These are phyloP conservation scores for Saturnispora ahearnii DNA, from an alignment of 805 yeast species.

Conservation along the genomic window DNA sequence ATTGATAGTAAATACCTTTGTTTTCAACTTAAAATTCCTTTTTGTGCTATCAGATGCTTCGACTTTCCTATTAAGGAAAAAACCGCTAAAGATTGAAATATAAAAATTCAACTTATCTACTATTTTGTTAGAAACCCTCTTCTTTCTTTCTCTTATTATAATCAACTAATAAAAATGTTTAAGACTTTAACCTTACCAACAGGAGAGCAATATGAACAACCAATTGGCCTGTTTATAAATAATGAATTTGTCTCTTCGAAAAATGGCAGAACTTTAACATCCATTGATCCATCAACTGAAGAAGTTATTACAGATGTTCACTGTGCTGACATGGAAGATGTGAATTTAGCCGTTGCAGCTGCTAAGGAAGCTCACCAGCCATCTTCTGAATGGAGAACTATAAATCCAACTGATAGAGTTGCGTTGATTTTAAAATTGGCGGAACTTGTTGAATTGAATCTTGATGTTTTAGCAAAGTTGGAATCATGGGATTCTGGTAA, in stretches of 20 bases:
- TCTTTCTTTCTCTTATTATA: not conserved
- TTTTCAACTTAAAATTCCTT: too few relatives aligned
- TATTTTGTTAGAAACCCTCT: too few relatives aligned
- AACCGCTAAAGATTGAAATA: not conserved
- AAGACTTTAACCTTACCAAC: conserved; percentile 31
- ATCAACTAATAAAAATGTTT: not conserved
- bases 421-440: conserved; percentile 38
- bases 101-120: too few relatives aligned
- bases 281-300: conserved; percentile 43
- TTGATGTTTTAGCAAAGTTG: conserved; percentile 40
- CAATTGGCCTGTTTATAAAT: conserved; percentile 55
- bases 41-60: too few relatives aligned
- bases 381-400: conserved; percentile 34
- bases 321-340: conserved; percentile 39
- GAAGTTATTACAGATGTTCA: conserved; percentile 37
- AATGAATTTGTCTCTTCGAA: conserved; percentile 35
- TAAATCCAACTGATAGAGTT: conserved; percentile 33
- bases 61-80: not conserved
- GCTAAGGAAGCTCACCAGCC: conserved; percentile 37
- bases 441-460: conserved; percentile 39
- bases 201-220: conserved; percentile 43
- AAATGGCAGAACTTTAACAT: conserved; percentile 33
- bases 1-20: too few relatives aligned
- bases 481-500: conserved; percentile 53
- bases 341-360: conserved; percentile 42